Evolutionary conservation across 2,329 filamentous ascomycete genomes (phyloP).

Genomic region (Alternaria sp.): DNA sequence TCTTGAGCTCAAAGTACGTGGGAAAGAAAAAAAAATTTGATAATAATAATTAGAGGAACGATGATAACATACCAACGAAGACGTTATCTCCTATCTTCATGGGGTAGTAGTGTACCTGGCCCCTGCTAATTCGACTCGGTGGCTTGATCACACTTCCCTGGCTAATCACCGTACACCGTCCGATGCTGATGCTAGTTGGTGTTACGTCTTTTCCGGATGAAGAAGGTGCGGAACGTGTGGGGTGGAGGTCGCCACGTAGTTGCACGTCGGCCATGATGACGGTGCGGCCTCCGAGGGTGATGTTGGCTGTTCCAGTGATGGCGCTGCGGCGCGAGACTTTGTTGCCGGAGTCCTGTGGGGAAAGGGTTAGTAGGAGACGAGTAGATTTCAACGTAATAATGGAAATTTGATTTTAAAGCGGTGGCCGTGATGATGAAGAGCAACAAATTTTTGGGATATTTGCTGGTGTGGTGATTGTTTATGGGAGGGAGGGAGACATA

Average conservation of each 20-base stretch:
- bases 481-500: constrained; percentile 56
- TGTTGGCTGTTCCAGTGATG: constrained; percentile 95
- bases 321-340: constrained; percentile 93
- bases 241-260: constrained; percentile 83
- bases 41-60: not conserved
- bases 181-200: constrained; percentile 77
- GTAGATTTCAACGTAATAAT: not conserved
- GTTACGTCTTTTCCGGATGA: constrained; percentile 45
- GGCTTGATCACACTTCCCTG: constrained; percentile 81
- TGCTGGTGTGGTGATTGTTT: not conserved
- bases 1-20: not conserved
- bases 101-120: constrained; percentile 79
- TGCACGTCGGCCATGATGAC: constrained; percentile 96
- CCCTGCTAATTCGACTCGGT: constrained; percentile 82
- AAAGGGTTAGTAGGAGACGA: not conserved
- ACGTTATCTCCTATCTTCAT: constrained; percentile 95
- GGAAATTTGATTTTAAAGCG: not conserved
- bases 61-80: constrained; percentile 72
- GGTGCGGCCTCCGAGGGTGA: constrained; percentile 92
- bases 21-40: too few relatives aligned
- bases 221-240: constrained; percentile 50
- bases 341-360: constrained; percentile 86
- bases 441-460: not conserved
- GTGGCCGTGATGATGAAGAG: not conserved
- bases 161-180: constrained; percentile 88